A percentile compares a stretch with the other conserved stretches of the same genome.
Conservation (phyloP, 2,329 filamentous ascomycete species). For the Pyricularia grisea region DNA sequence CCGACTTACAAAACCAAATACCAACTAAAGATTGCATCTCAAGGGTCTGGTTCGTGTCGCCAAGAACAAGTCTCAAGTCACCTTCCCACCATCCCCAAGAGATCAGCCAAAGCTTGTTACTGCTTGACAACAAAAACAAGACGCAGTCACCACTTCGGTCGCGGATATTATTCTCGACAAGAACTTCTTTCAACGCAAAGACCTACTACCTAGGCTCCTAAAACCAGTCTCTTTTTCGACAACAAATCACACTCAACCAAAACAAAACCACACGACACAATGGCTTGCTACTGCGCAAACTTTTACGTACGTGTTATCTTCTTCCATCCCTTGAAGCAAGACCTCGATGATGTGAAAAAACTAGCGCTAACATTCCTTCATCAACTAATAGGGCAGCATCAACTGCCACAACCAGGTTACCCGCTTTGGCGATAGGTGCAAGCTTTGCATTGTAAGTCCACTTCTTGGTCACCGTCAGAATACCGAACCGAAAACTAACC, state of each 20-base stretch:
- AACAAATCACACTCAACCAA: background rate
- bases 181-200: background rate
- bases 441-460: slow-evolving; percentile 3
- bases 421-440: slow-evolving; percentile 18
- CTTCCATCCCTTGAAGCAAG: background rate
- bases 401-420: slow-evolving; percentile 4
- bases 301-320: background rate
- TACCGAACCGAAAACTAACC: background rate
- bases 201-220: background rate
- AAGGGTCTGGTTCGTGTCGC: background rate
- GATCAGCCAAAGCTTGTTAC: background rate
- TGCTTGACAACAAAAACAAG: background rate
- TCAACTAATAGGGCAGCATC: background rate
- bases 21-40: background rate
- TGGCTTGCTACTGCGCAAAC: slow-evolving; percentile 5
- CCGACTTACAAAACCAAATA: background rate
- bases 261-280: background rate
- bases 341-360: background rate
- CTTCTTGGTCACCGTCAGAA: background rate
- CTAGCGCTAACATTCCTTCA: background rate
- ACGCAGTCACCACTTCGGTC: background rate
- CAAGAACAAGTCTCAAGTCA: background rate
- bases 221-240: background rate
- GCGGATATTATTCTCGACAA: background rate
- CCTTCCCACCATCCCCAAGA: background rate